A percentile compares a stretch with the other conserved stretches of the same genome.
Conservation (phyloP, 306 rosid genomes). For the Boehmeria nivea region DNA sequence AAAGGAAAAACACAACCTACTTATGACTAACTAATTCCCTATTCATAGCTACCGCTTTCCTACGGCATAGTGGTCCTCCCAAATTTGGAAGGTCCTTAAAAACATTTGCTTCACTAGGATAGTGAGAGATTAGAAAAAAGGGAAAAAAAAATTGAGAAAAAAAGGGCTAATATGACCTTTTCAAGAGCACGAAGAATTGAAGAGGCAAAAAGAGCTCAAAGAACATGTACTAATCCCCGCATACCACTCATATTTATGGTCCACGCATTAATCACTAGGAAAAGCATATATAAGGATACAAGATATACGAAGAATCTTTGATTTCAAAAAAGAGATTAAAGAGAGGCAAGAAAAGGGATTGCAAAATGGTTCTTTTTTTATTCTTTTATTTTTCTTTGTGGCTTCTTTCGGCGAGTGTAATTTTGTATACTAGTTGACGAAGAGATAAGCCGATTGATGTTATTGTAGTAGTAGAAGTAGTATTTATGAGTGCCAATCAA, state of each 20-base stretch:
- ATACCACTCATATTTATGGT: neutral
- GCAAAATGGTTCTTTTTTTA: neutral
- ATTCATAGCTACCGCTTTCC: slow-evolving; percentile 1
- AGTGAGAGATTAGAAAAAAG: neutral
- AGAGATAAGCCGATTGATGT: slow-evolving; percentile 22
- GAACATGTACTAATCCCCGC: neutral
- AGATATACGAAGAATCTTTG: slow-evolving; percentile 2
- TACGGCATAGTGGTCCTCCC: slow-evolving; percentile 31
- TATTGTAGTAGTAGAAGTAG: no score
- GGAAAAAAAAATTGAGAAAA: neutral
- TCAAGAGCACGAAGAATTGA: neutral
- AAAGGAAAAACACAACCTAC: no score
- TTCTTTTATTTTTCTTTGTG: no score
- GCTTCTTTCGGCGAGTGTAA: slow-evolving; percentile 7
- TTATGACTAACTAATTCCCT: slow-evolving; percentile 5
- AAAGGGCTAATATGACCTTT: no score
- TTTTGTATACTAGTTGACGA: slow-evolving; percentile 1
- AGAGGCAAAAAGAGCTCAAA: neutral
- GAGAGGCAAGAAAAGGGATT: neutral
- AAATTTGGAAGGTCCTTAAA: slow-evolving; percentile 1
- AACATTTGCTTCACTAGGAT: neutral
- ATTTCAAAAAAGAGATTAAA: neutral
- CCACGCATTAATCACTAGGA: slow-evolving; percentile 5
- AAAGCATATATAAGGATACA: neutral
- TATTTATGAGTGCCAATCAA: slow-evolving; percentile 13